A percentile compares a stretch with the other conserved stretches of the same genome.
Conservation (phyloP, 2,329 filamentous ascomycete species). For the Hansfordia pulvinata region DNA sequence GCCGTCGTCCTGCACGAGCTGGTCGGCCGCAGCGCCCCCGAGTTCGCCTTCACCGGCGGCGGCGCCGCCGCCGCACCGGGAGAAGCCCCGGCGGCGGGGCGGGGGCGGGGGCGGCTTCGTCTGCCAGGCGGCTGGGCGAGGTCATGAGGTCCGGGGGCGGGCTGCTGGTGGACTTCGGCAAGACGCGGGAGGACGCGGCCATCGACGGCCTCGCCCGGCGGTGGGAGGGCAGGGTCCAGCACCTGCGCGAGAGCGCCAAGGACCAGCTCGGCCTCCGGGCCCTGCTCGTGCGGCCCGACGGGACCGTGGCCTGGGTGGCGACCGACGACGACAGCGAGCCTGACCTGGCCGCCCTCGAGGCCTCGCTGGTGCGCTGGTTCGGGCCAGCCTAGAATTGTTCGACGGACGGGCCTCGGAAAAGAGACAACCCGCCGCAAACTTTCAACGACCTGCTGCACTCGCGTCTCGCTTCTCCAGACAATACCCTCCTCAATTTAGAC, state of each 20-base stretch:
- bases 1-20: slow-evolving; percentile 14
- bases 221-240: slow-evolving; percentile 8
- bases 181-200: slow-evolving; percentile 1
- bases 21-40: slow-evolving; percentile 20
- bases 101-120: too few relatives aligned
- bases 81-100: too few relatives aligned
- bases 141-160: slow-evolving; percentile 14
- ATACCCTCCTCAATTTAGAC: too few relatives aligned
- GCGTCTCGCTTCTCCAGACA: too few relatives aligned
- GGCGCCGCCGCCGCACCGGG: too few relatives aligned
- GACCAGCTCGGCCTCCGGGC: slow-evolving; percentile 11
- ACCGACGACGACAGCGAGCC: slow-evolving; percentile 7
- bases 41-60: slow-evolving; percentile 16
- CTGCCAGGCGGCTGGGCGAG: slow-evolving; percentile 16
- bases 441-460: too few relatives aligned
- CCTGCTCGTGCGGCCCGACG: slow-evolving; percentile 18
- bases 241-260: slow-evolving; percentile 7
- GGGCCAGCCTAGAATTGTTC: too few relatives aligned
- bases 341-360: slow-evolving; percentile 7
- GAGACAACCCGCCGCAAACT: too few relatives aligned
- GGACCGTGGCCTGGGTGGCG: slow-evolving; percentile 16
- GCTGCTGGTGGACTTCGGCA: slow-evolving; percentile 14
- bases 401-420: too few relatives aligned
- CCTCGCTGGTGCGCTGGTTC: slow-evolving; percentile 7
- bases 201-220: slow-evolving; percentile 5